phyloP scores from a whole-genome alignment of 2,329 filamentous ascomycete species.

The Alternaria hordeiaustralica region DNA sequence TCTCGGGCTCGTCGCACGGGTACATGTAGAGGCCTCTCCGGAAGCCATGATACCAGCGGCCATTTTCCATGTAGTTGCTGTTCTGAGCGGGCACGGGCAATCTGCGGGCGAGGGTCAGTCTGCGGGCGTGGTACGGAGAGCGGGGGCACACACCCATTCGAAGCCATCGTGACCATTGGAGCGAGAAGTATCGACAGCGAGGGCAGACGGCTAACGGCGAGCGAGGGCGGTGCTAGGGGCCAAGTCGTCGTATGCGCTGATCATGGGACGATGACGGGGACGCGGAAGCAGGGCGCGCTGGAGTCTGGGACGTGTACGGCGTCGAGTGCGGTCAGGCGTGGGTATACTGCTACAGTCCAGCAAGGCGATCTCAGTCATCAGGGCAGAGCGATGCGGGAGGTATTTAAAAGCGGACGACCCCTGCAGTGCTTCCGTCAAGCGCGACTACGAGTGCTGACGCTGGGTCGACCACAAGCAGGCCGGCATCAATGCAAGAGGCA shows the following conservation, averaged over 20 bases:
- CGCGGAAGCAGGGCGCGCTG: background rate
- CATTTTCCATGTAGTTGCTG: constrained; percentile 67
- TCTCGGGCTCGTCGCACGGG: constrained; percentile 79
- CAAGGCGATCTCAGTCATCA: constrained; percentile 28
- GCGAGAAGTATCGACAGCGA: constrained; percentile 34
- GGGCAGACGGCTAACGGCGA: constrained; percentile 8
- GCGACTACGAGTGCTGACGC: constrained; percentile 23
- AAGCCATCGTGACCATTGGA: constrained; percentile 54
- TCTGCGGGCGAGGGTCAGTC: constrained; percentile 29
- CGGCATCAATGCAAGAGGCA: constrained; percentile 20
- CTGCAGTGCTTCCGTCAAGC: constrained; percentile 20
- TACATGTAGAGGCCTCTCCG: constrained; percentile 74
- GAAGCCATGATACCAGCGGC: constrained; percentile 72
- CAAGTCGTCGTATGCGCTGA: constrained; percentile 11
- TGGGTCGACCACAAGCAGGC: constrained; percentile 21
- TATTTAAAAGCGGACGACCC: constrained; percentile 34
- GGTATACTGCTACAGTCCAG: background rate
- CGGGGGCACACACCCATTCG: constrained; percentile 50
- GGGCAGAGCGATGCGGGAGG: constrained; percentile 29
- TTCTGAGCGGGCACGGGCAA: constrained; percentile 50
- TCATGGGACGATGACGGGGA: constrained; percentile 7
- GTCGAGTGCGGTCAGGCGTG: constrained; percentile 9
- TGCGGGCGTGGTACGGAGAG: constrained; percentile 38
- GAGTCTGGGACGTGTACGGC: background rate
- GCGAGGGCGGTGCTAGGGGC: constrained; percentile 10